These are phyloP conservation scores for Nicotiana attenuata DNA, from an alignment of 257 asterid genomes.

Conservation along the genomic window DNA sequence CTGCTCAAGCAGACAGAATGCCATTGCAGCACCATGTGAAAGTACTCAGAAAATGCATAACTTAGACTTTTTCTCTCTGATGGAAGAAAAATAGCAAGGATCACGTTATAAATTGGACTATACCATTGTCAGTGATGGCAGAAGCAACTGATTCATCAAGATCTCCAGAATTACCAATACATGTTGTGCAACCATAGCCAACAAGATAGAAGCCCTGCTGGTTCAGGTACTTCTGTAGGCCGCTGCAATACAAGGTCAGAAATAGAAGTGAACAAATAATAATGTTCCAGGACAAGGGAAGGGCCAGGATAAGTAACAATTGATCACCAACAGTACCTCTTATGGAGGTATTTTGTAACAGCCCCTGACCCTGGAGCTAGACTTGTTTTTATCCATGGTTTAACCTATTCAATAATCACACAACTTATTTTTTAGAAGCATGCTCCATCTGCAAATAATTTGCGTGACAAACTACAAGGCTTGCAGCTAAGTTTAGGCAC, in stretches of 20 bases:
- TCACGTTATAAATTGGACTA: not conserved
- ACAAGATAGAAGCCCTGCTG: conserved; percentile 88
- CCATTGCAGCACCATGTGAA: not conserved
- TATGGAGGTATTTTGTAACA: conserved; percentile 78
- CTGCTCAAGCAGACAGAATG: not conserved
- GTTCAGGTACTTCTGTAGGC: conserved; percentile 72
- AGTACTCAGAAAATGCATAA: not conserved
- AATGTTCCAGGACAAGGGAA: not conserved
- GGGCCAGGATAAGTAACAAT: not conserved
- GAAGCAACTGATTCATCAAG: conserved; percentile 83
- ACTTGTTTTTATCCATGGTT: conserved; percentile 96
- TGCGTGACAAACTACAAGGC: not conserved
- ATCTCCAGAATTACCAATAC: conserved; percentile 97
- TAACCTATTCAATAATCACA: conserved; percentile 47
- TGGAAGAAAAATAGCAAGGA: not conserved
- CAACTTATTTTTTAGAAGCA: not conserved
- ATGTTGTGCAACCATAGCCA: conserved; percentile 97
- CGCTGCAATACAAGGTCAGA: conserved; percentile 40
- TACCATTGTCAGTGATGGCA: conserved; percentile 79
- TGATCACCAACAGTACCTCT: conserved; percentile 45
- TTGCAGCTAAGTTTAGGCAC: not conserved
- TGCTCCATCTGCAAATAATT: not conserved
- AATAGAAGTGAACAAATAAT: conserved; percentile 1
- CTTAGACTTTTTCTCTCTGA: too few relatives aligned
- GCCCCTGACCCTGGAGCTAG: conserved; percentile 99